Evolutionary conservation across 2,329 filamentous ascomycete species (phyloP).

Genomic region (Sclerotinia borealis): DNA sequence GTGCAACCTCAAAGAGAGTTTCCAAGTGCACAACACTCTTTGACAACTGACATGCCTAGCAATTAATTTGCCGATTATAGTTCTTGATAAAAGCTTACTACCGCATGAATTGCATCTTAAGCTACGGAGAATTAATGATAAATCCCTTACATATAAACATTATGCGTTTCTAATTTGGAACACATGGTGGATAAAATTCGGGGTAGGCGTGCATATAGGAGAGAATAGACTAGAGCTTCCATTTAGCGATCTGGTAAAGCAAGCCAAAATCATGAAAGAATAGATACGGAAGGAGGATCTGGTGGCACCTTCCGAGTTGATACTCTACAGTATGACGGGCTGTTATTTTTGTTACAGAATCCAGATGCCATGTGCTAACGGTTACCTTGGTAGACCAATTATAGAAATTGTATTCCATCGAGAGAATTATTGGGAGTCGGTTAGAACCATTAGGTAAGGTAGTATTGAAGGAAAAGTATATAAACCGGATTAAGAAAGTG

Average conservation of each 20-base stretch:
- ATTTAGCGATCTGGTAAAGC: background rate
- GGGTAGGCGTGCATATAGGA: background rate
- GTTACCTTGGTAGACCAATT: background rate
- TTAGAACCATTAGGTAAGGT: background rate
- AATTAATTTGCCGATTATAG: background rate
- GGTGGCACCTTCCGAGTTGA: background rate
- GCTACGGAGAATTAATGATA: constrained; percentile 1
- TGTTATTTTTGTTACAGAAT: background rate
- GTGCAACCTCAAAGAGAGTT: background rate
- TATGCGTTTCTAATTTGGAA: background rate
- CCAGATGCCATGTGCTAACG: background rate
- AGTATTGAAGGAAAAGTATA: background rate
- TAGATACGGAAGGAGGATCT: background rate
- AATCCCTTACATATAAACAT: background rate
- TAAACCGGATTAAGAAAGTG: background rate
- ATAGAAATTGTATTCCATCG: background rate
- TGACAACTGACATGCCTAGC: background rate
- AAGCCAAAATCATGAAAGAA: background rate
- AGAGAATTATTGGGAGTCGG: background rate
- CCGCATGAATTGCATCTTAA: background rate
- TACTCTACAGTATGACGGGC: background rate
- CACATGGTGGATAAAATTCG: background rate
- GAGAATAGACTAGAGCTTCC: background rate
- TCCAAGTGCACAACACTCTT: background rate
- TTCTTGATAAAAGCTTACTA: background rate